Conservation (phyloP, 352 stramenopile genomes). For the Phytophthora tubulina region DNA sequence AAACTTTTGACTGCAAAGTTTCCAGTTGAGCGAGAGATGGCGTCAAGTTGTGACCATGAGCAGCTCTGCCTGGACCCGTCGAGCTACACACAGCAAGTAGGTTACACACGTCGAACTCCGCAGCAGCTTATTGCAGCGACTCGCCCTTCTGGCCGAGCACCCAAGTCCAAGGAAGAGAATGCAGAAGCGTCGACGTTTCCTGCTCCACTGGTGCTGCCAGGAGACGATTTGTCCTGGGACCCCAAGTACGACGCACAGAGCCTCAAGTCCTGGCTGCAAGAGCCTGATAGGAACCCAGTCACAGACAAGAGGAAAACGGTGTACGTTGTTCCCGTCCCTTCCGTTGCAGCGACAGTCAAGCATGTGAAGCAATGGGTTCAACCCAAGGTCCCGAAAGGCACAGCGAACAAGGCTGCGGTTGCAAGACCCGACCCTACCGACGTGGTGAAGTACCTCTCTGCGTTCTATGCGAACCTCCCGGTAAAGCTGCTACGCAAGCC, state of each 20-base stretch:
- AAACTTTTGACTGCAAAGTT: not conserved
- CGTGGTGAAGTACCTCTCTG: slow-evolving; percentile 25
- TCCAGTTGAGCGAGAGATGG: slow-evolving; percentile 8
- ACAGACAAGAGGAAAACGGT: slow-evolving; percentile 28
- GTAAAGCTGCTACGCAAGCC: slow-evolving; percentile 30
- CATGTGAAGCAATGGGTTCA: slow-evolving; percentile 27
- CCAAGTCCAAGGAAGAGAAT: slow-evolving; percentile 13
- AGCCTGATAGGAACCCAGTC: slow-evolving; percentile 28
- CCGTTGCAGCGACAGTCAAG: slow-evolving; percentile 21
- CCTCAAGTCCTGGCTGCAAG: slow-evolving; percentile 31
- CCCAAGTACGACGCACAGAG: slow-evolving; percentile 32
- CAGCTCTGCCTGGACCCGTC: slow-evolving; percentile 24
- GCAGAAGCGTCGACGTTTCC: slow-evolving; percentile 21
- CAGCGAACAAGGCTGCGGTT: not conserved
- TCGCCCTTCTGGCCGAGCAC: slow-evolving; percentile 10
- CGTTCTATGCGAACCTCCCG: slow-evolving; percentile 30
- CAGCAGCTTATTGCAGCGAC: slow-evolving; percentile 23
- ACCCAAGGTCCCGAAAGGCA: slow-evolving; percentile 11
- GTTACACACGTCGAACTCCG: slow-evolving; percentile 17
- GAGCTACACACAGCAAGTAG: slow-evolving; percentile 19
- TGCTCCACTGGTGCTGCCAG: slow-evolving; percentile 24
- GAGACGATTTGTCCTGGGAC: slow-evolving; percentile 32
- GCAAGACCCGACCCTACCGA: slow-evolving; percentile 15
- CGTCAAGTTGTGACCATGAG: slow-evolving; percentile 13
- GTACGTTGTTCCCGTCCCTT: slow-evolving; percentile 34